These are phyloP conservation scores for Eimeria zaria DNA, from an alignment of 169 alveolate genomes.

Conservation along the genomic window DNA sequence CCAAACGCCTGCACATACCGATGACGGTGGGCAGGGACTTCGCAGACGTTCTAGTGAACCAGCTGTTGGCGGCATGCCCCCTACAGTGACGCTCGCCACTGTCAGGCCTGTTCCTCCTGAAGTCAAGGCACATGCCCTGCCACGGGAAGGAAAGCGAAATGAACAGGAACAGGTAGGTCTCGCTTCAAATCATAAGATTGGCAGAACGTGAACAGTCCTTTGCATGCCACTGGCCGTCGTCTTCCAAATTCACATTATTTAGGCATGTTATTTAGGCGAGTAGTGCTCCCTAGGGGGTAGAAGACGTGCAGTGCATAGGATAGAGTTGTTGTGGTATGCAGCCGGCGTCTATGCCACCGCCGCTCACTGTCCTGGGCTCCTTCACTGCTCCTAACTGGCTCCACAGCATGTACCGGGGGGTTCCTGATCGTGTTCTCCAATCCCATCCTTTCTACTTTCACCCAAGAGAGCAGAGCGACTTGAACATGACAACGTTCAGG, in stretches of 20 bases:
- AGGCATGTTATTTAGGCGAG: neutral
- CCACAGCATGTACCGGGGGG: neutral
- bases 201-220: neutral
- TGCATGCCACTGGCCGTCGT: neutral
- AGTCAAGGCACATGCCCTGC: neutral
- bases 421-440: neutral
- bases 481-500: neutral
- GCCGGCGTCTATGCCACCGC: neutral
- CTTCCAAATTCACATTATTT: neutral
- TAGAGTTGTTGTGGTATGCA: neutral
- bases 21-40: neutral
- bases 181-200: neutral
- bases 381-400: neutral
- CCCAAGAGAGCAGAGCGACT: neutral
- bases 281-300: no score
- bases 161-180: constrained; percentile 12
- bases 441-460: neutral
- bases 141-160: neutral
- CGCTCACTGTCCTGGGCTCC: neutral
- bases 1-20: neutral
- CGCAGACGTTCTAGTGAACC: neutral
- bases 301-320: neutral
- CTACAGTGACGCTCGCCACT: neutral
- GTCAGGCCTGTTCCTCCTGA: neutral
- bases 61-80: neutral